phyloP scores from a whole-genome alignment of 2,329 filamentous ascomycete genomes.

The Fusarium circinatum region DNA sequence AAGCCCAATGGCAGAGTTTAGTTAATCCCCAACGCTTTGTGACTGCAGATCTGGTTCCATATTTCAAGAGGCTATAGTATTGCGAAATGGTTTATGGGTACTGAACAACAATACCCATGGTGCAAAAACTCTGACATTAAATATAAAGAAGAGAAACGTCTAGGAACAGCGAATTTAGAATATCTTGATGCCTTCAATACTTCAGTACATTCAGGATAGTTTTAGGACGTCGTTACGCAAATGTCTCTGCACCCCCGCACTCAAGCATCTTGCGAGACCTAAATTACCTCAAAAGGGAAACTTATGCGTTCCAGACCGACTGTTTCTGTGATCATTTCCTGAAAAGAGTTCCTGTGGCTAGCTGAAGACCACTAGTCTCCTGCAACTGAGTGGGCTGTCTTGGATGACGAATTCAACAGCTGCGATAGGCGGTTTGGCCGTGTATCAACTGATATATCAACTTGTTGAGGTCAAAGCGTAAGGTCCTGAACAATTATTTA shows the following conservation, averaged over 20 bases:
- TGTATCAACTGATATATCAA: not conserved
- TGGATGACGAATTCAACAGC: not conserved
- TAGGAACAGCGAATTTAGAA: not conserved
- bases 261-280: too few relatives aligned
- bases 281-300: not conserved
- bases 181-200: rapidly evolving
- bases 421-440: not conserved
- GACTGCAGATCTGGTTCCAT: not conserved
- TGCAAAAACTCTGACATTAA: rapidly evolving
- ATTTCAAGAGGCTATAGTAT: conserved; percentile 59
- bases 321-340: not conserved
- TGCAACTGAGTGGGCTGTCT: not conserved
- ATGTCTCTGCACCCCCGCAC: not conserved
- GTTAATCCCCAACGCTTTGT: not conserved
- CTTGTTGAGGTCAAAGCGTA: not conserved
- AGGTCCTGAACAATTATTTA: not conserved
- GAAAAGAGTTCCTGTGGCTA: not conserved
- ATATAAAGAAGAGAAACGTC: rapidly evolving
- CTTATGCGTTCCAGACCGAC: not conserved
- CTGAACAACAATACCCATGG: conserved; percentile 59
- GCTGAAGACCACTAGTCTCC: not conserved
- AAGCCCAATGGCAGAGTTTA: not conserved
- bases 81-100: conserved; percentile 77
- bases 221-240: rapidly evolving
- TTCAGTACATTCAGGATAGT: not conserved